phyloP scores from a whole-genome alignment of 495 filamentous ascomycete species.

The Aspergillus funiculosus region DNA sequence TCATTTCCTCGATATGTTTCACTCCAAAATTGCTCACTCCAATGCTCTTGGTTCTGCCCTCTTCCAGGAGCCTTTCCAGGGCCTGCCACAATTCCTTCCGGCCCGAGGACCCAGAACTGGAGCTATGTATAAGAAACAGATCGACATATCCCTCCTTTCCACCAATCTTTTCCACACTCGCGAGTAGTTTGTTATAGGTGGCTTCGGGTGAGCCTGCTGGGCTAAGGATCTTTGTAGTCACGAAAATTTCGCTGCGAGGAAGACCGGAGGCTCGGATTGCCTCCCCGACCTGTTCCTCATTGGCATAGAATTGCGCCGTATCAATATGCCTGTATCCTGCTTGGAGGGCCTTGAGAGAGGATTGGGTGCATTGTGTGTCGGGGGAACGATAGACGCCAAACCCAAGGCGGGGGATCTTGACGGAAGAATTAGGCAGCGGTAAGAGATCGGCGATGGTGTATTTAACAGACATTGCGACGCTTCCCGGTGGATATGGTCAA shows the following conservation, averaged over 20 bases:
- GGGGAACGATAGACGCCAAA: conserved; percentile 67
- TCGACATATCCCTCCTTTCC: conserved; percentile 62
- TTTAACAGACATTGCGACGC: conserved; percentile 30
- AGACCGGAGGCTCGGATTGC: conserved; percentile 52
- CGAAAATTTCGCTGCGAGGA: conserved; percentile 53
- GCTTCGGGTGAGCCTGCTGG: conserved; percentile 51
- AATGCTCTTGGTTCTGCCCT: conserved; percentile 56
- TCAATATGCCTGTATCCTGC: conserved; percentile 69
- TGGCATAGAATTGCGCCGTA: conserved; percentile 64
- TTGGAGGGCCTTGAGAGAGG: conserved; percentile 55
- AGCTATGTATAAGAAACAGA: conserved; percentile 63
- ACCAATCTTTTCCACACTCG: conserved; percentile 56
- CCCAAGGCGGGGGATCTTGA: conserved; percentile 61
- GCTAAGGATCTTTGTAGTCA: conserved; percentile 61
- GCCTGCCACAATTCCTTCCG: conserved; percentile 61
- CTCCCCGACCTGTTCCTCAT: conserved; percentile 61
- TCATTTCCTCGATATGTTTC: conserved; percentile 57
- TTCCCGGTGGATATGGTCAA: background rate
- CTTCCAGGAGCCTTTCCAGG: conserved; percentile 52
- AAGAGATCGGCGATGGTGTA: conserved; percentile 47
- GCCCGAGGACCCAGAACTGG: conserved; percentile 46
- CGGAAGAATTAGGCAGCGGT: conserved; percentile 48
- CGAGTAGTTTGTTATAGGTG: conserved; percentile 53
- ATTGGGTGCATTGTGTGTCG: conserved; percentile 44
- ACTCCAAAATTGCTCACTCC: conserved; percentile 69